Evolutionary conservation across 2,329 filamentous ascomycete genomes (phyloP).

Genomic region (Capronia americana): DNA sequence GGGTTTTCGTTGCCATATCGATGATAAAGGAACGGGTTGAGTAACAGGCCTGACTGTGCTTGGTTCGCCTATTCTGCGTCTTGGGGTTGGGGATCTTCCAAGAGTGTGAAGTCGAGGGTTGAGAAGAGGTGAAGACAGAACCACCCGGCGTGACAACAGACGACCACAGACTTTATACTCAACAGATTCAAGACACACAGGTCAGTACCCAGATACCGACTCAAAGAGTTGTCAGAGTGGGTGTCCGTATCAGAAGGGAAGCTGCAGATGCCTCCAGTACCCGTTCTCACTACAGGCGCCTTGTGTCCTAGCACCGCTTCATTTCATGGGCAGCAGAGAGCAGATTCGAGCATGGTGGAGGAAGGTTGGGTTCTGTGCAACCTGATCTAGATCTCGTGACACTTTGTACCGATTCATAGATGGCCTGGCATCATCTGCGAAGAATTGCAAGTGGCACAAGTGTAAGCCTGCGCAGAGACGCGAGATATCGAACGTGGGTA

Average conservation of each 20-base stretch:
- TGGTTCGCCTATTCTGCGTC: neutral
- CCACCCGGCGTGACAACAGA: conserved; percentile 12
- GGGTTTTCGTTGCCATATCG: conserved; percentile 37
- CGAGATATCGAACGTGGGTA: conserved; percentile 34
- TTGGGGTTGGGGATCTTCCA: neutral
- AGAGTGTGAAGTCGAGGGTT: conserved; percentile 2
- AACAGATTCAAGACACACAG: conserved; percentile 15
- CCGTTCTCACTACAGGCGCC: conserved; percentile 28
- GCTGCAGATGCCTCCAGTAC: conserved; percentile 33
- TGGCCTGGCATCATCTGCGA: conserved; percentile 36
- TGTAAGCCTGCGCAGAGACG: conserved; percentile 25
- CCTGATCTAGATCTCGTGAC: conserved; percentile 38
- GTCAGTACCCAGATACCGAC: conserved; percentile 14
- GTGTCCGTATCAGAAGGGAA: conserved; percentile 28
- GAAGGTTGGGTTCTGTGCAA: conserved; percentile 29
- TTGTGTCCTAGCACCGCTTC: conserved; percentile 30
- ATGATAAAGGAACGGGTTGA: conserved; percentile 1
- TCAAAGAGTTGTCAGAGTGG: conserved; percentile 23
- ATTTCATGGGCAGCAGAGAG: conserved; percentile 33
- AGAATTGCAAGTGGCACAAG: conserved; percentile 30
- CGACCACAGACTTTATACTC: conserved; percentile 28
- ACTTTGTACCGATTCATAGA: conserved; percentile 31
- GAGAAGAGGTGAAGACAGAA: conserved; percentile 18
- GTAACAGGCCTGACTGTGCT: neutral
- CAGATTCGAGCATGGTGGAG: conserved; percentile 18